Base-by-base conservation (phyloP, 2,329 filamentous ascomycete genomes). In the Paramyrothecium roridum region DNA sequence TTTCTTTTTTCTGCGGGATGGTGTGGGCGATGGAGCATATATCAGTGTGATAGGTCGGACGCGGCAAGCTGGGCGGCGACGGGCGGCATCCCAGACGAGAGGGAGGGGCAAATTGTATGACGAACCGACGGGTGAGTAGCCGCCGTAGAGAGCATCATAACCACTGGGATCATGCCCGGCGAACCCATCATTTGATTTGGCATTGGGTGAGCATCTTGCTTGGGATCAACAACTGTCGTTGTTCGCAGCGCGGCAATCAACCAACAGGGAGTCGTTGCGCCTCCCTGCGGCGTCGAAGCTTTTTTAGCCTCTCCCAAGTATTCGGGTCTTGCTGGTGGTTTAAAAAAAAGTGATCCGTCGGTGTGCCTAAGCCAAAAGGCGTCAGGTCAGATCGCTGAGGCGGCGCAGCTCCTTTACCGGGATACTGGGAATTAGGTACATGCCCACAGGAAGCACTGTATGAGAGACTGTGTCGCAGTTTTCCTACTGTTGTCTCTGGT, bases 301-400 rank as follows among this genome's bases (percentile, higher is more conserved):
- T 67, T 30, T 69, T 70, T 74, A 74, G 72, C 70, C 68, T 64
- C 65, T 73, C 69, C 72, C 72, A 65, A 65, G 65, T 63, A 62
- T 59, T 66, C 63, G 72, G 72, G 69, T 73, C 72, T 66, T 70
- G 69, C 71, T 72, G 70, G 70, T 70, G 64, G 68, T 65, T 63
- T 65, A 64, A 65, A 66, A 64, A 67, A 65, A 61, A 56, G 57
- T 59, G 61, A 59, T 58, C 55, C 59, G 57, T 63, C 59, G 58
- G 60, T 63, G 62, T 60, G 62, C 62, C 64, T 52, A 61, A 61
- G 58, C 58, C 63, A 56, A 61, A 61, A 57, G 56, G 52, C 56
- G 55, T 58, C 57, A 16, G n/a, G 37, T 16, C 37, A 13, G 37
- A 43, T 43, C 37, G 37, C 37, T 43, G 37, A 43, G 37, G 37